These are phyloP conservation scores for Pueraria montana DNA, from an alignment of 306 rosid species.

Conservation along the genomic window DNA sequence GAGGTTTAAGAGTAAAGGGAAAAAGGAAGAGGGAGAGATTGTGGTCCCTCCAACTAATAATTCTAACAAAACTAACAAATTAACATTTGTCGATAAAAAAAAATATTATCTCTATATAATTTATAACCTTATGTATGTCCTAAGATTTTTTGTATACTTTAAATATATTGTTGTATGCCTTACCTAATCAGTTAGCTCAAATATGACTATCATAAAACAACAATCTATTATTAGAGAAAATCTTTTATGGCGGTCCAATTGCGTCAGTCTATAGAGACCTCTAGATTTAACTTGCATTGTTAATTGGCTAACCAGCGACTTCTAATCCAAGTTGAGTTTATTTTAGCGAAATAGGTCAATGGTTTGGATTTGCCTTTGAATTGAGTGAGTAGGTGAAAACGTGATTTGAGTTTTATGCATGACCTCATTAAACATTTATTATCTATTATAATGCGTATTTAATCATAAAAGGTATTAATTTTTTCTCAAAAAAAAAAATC, in stretches of 20 bases:
- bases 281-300: background rate
- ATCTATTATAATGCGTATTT: no score
- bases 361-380: slow-evolving; percentile 47
- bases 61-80: no score
- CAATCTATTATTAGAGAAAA: background rate
- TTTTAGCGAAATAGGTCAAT: slow-evolving; percentile 46
- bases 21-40: no score
- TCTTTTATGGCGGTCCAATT: slow-evolving; percentile 36
- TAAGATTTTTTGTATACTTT: slow-evolving; percentile 14
- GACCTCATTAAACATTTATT: background rate
- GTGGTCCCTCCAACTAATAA: no score
- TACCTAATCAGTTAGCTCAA: slow-evolving; percentile 14
- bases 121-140: background rate
- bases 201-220: background rate
- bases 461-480: no score
- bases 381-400: slow-evolving; percentile 13
- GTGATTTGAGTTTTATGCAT: slow-evolving; percentile 12
- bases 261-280: slow-evolving; percentile 35
- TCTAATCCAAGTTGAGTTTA: slow-evolving; percentile 40
- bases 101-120: no score
- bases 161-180: slow-evolving; percentile 29
- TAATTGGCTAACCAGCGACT: slow-evolving; percentile 35
- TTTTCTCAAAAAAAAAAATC: no score
- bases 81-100: no score
- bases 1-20: no score